Percentiles rank a stretch among this genome's conserved stretches.
Conservation (phyloP, 257 asterid species). For the Petrea volubilis region DNA sequence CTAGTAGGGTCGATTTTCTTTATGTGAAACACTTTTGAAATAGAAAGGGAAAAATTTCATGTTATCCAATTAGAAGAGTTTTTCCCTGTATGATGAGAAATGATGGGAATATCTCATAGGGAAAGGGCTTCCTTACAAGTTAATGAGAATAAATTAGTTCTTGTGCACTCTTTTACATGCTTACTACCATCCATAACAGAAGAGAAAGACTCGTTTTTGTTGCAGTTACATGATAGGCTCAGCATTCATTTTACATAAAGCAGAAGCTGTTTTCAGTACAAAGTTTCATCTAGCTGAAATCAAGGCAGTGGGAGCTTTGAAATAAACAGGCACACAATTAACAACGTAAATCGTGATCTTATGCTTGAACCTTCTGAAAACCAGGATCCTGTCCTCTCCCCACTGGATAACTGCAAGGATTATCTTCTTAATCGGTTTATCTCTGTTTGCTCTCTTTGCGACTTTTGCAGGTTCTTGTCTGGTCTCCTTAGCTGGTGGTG, state of each 20-base stretch:
- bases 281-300: slow-evolving; percentile 47
- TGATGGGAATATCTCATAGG: not conserved
- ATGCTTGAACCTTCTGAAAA: slow-evolving; percentile 71
- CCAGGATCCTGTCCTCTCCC: slow-evolving; percentile 62
- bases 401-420: slow-evolving; percentile 57
- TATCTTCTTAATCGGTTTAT: slow-evolving; percentile 54
- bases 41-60: not conserved
- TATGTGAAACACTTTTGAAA: not conserved
- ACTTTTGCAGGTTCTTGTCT: slow-evolving; percentile 29
- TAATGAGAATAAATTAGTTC: not conserved
- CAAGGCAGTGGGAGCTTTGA: slow-evolving; percentile 55
- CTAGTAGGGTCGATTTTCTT: no score
- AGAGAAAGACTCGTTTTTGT: not conserved
- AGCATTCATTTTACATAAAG: not conserved
- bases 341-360: slow-evolving; percentile 61
- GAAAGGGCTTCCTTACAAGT: not conserved
- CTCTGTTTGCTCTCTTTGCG: slow-evolving; percentile 16
- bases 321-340: slow-evolving; percentile 61
- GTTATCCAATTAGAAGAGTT: not conserved
- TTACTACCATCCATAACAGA: no score
- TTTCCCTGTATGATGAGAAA: not conserved
- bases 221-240: slow-evolving; percentile 12
- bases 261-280: slow-evolving; percentile 17
- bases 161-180: not conserved
- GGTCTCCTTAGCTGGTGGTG: slow-evolving; percentile 13